Base-by-base conservation (phyloP, 441 rosid species). In the Corymbia calophylla region DNA sequence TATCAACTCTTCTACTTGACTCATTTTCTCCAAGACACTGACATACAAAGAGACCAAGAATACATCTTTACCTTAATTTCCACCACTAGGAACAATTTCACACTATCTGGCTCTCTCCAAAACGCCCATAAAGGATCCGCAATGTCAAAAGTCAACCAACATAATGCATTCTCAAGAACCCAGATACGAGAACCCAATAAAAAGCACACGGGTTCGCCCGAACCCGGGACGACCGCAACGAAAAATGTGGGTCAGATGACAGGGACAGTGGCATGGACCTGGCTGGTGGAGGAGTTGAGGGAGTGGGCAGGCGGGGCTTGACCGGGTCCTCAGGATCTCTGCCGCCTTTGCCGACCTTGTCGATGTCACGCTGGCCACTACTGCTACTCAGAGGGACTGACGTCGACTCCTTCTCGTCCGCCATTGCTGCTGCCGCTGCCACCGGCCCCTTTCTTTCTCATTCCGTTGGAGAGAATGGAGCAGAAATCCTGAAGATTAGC, bases 281-380 rank as follows among this genome's bases (percentile, higher is more conserved):
- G 93, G 89, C 96, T 96, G 91, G 96, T 92, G 90, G 95, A 94
- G 87, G 96, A 94, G 91, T 90, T 92, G 51, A 91, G 54, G 96
- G 91, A 88, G 91, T 53, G 77, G 94, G 95, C 19, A 95, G 93
- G 84, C n/a, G 84, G 70, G 95, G 91, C 90, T 95, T 95, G 92
- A 90, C 94, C 15, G 94, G 96, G 92, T 95, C 97, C 80, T 95
- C 96, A 85, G 95, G 95, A 93, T 94, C 95, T 77, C 84, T n/a
- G 14, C 84, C 51, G 13, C 51, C 53, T 15, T 89, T 93, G 89
- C 88, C 92, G 66, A 77, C 91, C 88, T 90, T 91, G 86, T 86
- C 53, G 56, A 64, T 66, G 84, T 93, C 95, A 86, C 94, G 92
- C 85, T 94, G 95, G 91, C 17, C 18, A 51, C 84, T 39, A 6